A percentile compares a stretch with the other conserved stretches of the same genome.
phyloP scores from a whole-genome alignment of 331 rosid species.

The Telfairia occidentalis region DNA sequence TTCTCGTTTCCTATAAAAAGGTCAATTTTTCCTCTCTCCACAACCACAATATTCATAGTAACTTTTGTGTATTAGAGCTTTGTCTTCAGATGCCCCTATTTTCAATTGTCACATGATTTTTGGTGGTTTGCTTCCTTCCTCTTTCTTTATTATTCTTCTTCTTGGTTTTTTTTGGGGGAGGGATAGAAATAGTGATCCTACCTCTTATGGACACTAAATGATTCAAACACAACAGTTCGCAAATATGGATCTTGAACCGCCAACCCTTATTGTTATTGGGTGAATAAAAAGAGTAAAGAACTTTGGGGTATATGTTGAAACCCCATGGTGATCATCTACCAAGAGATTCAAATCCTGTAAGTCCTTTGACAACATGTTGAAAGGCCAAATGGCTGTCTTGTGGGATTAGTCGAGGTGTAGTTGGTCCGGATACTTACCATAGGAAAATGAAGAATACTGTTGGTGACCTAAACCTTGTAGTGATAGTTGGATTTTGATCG shows the following conservation, averaged over 20 bases:
- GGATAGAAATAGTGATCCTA: not conserved
- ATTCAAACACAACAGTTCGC: not conserved
- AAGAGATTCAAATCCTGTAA: not conserved
- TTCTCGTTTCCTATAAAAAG: too few species aligned
- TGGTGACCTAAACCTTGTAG: not conserved
- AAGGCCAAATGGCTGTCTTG: not conserved
- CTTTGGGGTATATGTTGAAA: not conserved
- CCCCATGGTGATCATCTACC: not conserved
- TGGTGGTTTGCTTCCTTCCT: not conserved
- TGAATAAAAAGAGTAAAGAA: not conserved
- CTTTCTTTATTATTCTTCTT: not conserved
- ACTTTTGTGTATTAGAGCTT: not conserved
- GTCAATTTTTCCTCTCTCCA: slow-evolving; percentile 17
- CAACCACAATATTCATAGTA: not conserved
- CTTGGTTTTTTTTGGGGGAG: not conserved
- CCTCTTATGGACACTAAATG: not conserved
- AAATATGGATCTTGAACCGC: not conserved
- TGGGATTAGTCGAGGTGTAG: not conserved
- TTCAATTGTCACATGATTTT: not conserved
- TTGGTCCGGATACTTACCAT: not conserved
- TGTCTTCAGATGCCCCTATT: not conserved
- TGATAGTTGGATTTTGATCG: not conserved
- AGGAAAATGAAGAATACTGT: not conserved
- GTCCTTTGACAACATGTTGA: not conserved
- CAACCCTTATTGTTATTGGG: not conserved